Evolutionary conservation across 768 basidiomycete genomes (phyloP), one percentile per base, ranked within the genome.

Genomic region (Pisolithus orientalis): DNA sequence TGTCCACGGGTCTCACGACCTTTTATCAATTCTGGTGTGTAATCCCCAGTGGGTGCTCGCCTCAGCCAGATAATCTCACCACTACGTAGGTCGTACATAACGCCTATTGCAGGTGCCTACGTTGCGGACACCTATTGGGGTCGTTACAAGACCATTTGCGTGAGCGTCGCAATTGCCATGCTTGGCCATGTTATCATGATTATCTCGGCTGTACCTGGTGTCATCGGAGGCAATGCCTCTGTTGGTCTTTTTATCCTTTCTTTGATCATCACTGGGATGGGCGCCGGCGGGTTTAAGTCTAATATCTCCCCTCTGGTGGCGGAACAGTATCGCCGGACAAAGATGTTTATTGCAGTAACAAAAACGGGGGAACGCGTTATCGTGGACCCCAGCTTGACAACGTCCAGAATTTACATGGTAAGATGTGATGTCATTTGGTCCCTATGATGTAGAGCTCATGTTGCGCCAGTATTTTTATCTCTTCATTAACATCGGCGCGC

Each of bases 241-340:
- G 62, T 77, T 3, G 80, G 74, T 1, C 72, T 73, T 28, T 83
- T 89, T 59, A 57, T 75, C 17, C 56, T 85, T 39, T 83, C 85
- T 0, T 68, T 90, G 48, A 62, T 90, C 50, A 69, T 89, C 51
- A 84, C 80, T 64, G 68, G 64, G 3, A 25, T 66, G 14, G 80
- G 85, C 14, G 78, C 86, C 11, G 87, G 86, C 7, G 70, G 82
- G 21, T 87, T 90, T 78, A 89, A 90, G 69, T 68, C 82, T 2
- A 90, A 88, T 64, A 82, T 90, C 55, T 84, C 83, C 0, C 87
- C 88, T 2, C 72, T 91, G 57, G 75, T 90, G 21, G 88, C 89
- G 7, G 89, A 90, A 63, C 89, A 21, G 21, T 21, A 21, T 21
- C 21, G 21, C 21, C 21, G 21, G 21, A 21, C 21, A 21, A 21